phyloP scores from a whole-genome alignment of 305 asterid species.

The Lippia alba region DNA sequence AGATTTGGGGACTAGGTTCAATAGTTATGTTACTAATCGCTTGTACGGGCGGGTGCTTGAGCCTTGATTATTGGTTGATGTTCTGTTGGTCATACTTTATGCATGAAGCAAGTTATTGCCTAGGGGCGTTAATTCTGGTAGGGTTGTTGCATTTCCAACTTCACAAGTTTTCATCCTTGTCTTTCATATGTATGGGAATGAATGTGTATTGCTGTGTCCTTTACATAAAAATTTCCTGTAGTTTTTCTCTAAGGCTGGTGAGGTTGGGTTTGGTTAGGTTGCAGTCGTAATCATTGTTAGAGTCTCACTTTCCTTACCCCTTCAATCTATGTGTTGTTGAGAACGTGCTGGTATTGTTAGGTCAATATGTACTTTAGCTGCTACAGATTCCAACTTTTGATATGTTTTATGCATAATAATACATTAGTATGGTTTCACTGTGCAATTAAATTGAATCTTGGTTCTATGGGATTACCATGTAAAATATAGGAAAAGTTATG shows the following conservation, averaged over 20 bases:
- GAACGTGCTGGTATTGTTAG: background rate
- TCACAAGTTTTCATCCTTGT: background rate
- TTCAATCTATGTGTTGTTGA: constrained; percentile 15
- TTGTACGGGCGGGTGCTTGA: constrained; percentile 27
- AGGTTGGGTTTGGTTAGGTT: constrained; percentile 32
- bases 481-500: constrained; percentile 63
- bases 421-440: constrained; percentile 12
- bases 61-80: constrained; percentile 1
- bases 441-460: constrained; percentile 16
- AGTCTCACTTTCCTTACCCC: constrained; percentile 19
- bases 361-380: constrained; percentile 27
- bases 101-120: constrained; percentile 26
- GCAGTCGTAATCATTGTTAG: constrained; percentile 11
- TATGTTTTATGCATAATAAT: constrained; percentile 17
- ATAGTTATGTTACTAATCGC: constrained; percentile 21
- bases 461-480: constrained; percentile 29
- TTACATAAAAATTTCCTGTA: constrained; percentile 15
- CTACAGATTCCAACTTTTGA: constrained; percentile 5
- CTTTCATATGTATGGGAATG: constrained; percentile 8
- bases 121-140: constrained; percentile 31
- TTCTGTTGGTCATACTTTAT: constrained; percentile 20
- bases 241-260: constrained; percentile 34
- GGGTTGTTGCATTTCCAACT: constrained; percentile 22
- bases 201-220: background rate
- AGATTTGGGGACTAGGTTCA: constrained; percentile 17